Conservation (phyloP, 1,284 basidiomycete species). For the Grifola frondosa region DNA sequence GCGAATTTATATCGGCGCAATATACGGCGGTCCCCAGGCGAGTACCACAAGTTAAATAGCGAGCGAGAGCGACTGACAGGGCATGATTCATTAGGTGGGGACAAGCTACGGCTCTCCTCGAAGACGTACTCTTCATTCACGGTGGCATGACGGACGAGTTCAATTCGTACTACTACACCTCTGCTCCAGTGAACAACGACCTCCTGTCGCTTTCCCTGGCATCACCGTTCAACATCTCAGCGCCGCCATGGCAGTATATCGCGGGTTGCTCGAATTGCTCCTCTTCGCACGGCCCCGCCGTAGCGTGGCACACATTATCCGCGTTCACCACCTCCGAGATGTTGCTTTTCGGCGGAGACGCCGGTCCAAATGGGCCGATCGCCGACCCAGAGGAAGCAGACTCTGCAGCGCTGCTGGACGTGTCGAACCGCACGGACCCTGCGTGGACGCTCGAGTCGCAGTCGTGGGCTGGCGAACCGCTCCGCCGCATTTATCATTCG, state of each 20-base stretch:
- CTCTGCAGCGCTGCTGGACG: slow-evolving; percentile 60
- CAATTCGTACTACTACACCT: slow-evolving; percentile 68
- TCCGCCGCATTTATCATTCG: slow-evolving; percentile 72
- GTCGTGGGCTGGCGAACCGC: slow-evolving; percentile 67
- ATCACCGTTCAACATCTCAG: slow-evolving; percentile 51
- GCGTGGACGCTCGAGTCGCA: slow-evolving; percentile 47
- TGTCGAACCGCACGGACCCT: slow-evolving; percentile 38
- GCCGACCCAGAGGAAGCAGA: slow-evolving; percentile 55
- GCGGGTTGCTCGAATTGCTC: slow-evolving; percentile 45
- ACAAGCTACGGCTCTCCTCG: slow-evolving; percentile 63
- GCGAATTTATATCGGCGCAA: slow-evolving; percentile 16
- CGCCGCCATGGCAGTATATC: slow-evolving; percentile 67
- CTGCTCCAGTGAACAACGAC: slow-evolving; percentile 72
- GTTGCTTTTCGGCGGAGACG: slow-evolving; percentile 75
- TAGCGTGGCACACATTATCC: slow-evolving; percentile 82
- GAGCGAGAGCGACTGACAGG: not conserved
- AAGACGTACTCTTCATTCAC: slow-evolving; percentile 66
- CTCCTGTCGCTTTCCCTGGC: slow-evolving; percentile 68
- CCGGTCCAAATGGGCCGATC: slow-evolving; percentile 55
- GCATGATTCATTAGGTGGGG: slow-evolving; percentile 70
- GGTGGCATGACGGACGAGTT: slow-evolving; percentile 77
- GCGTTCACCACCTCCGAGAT: slow-evolving; percentile 53
- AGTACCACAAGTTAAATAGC: slow-evolving; percentile 1
- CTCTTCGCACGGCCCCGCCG: slow-evolving; percentile 50
- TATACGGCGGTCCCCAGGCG: slow-evolving; percentile 30